These are phyloP conservation scores for Talaromyces piceae DNA, from an alignment of 2,329 filamentous ascomycete species.

Conservation along the genomic window DNA sequence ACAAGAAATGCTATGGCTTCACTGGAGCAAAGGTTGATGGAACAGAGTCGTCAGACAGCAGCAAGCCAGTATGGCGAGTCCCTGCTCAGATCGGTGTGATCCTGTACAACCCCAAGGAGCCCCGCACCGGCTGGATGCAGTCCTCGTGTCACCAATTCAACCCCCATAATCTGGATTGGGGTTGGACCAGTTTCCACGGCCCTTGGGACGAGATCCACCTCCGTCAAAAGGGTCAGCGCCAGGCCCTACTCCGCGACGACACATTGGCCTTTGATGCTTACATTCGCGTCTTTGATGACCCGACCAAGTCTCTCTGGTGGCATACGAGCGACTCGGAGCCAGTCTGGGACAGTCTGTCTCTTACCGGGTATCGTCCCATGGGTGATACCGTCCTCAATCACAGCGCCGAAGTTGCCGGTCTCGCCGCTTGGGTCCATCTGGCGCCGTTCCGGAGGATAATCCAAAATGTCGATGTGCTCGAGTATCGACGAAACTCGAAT, in stretches of 20 bases:
- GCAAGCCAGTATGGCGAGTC: constrained; percentile 34
- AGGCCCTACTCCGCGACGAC: constrained; percentile 53
- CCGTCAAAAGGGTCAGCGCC: constrained; percentile 50
- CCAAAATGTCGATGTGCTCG: constrained; percentile 42
- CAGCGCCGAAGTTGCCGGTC: constrained; percentile 44
- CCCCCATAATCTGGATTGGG: constrained; percentile 52
- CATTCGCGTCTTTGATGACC: constrained; percentile 53
- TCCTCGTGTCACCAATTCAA: constrained; percentile 55
- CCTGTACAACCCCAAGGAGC: constrained; percentile 57
- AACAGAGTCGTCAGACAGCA: constrained; percentile 2
- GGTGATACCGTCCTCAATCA: constrained; percentile 39
- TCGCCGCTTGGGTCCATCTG: constrained; percentile 53
- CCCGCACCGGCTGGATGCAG: constrained; percentile 50
- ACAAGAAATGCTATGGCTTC: constrained; percentile 20
- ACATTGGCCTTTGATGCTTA: constrained; percentile 56
- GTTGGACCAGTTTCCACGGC: constrained; percentile 56
- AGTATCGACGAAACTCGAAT: constrained; percentile 40
- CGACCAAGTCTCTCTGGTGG: constrained; percentile 55
- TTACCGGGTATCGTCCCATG: constrained; percentile 51
- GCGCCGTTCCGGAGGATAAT: constrained; percentile 52
- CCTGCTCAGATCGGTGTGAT: constrained; percentile 57
- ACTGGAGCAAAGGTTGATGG: constrained; percentile 10
- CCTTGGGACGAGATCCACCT: constrained; percentile 52
- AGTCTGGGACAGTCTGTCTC: constrained; percentile 48
- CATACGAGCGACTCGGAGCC: constrained; percentile 48